Conservation (phyloP, 1,284 basidiomycete genomes). For the Tilletia caries region DNA sequence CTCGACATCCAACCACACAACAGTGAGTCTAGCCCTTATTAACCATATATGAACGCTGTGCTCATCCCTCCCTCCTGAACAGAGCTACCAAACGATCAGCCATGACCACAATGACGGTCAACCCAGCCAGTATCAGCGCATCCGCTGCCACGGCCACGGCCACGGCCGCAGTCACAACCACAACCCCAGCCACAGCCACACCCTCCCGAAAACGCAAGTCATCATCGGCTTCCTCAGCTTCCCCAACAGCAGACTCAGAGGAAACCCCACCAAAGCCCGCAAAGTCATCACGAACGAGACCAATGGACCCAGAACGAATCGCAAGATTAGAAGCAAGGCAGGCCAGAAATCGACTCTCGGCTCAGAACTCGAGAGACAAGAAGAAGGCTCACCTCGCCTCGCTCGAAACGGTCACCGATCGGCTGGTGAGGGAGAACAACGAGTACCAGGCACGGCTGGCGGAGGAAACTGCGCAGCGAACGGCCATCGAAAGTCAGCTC, state of each 20-base stretch:
- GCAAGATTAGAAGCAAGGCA: slow-evolving; percentile 48
- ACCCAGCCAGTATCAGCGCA: background rate
- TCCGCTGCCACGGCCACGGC: background rate
- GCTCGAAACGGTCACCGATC: slow-evolving; percentile 36
- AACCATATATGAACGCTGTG: too few relatives aligned
- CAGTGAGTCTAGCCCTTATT: background rate
- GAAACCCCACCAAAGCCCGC: background rate
- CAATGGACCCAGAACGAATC: slow-evolving; percentile 43
- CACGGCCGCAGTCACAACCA: background rate
- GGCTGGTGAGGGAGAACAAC: slow-evolving; percentile 34
- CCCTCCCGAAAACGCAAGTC: background rate
- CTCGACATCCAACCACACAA: background rate
- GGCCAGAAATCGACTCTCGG: slow-evolving; percentile 49
- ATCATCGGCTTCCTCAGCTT: background rate
- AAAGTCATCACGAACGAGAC: slow-evolving; percentile 16
- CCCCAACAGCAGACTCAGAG: background rate
- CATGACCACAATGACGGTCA: slow-evolving; percentile 8
- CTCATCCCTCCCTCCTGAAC: background rate
- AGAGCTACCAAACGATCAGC: too few relatives aligned
- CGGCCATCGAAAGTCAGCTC: slow-evolving; percentile 30
- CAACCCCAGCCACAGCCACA: background rate
- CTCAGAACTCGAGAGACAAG: slow-evolving; percentile 48
- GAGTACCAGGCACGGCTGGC: slow-evolving; percentile 21
- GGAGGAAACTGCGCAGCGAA: slow-evolving; percentile 21
- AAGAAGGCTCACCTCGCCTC: slow-evolving; percentile 47